Percentiles rank a stretch among this genome's conserved stretches.
Conservation (phyloP, 208 protist species). For the Wallacemonas sp. region DNA sequence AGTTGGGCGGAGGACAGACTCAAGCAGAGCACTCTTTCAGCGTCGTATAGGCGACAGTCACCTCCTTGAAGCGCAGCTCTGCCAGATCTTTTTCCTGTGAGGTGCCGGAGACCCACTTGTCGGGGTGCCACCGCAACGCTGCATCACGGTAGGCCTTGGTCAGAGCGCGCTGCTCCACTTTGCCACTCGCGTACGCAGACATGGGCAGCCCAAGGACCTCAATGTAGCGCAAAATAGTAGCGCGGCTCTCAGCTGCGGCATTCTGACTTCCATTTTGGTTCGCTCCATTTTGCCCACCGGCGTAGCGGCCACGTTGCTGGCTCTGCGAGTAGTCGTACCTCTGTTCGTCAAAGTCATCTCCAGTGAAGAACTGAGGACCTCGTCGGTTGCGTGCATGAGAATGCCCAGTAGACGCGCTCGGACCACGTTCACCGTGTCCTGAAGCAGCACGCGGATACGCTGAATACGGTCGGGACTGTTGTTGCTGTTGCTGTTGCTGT, state of each 20-base stretch:
- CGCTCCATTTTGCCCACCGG: not conserved
- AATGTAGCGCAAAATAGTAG: slow-evolving; percentile 16
- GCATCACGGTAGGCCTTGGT: slow-evolving; percentile 84
- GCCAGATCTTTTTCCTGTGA: slow-evolving; percentile 51
- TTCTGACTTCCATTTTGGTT: not conserved
- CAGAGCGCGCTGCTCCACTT: slow-evolving; percentile 50
- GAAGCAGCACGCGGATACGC: not conserved
- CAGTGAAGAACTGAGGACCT: slow-evolving; percentile 5
- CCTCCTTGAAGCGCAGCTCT: slow-evolving; percentile 83
- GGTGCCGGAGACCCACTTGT: slow-evolving; percentile 70
- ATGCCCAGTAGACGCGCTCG: not conserved
- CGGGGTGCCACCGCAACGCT: slow-evolving; percentile 88
- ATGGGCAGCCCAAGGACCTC: slow-evolving; percentile 31
- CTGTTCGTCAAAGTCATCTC: slow-evolving; percentile 11
- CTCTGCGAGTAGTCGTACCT: not conserved
- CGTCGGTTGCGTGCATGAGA: not conserved
- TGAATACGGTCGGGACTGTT: not conserved
- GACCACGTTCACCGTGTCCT: no score
- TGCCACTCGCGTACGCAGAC: slow-evolving; percentile 3
- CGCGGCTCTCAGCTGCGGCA: not conserved
- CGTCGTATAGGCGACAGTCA: slow-evolving; percentile 69
- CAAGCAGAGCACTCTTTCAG: slow-evolving; percentile 44
- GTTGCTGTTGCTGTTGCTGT: slow-evolving; percentile 15
- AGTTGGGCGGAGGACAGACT: no score
- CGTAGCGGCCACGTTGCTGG: slow-evolving; percentile 1